These are phyloP conservation scores for Rhodotorula babjevae DNA, from an alignment of 768 basidiomycete species.

Conservation along the genomic window DNA sequence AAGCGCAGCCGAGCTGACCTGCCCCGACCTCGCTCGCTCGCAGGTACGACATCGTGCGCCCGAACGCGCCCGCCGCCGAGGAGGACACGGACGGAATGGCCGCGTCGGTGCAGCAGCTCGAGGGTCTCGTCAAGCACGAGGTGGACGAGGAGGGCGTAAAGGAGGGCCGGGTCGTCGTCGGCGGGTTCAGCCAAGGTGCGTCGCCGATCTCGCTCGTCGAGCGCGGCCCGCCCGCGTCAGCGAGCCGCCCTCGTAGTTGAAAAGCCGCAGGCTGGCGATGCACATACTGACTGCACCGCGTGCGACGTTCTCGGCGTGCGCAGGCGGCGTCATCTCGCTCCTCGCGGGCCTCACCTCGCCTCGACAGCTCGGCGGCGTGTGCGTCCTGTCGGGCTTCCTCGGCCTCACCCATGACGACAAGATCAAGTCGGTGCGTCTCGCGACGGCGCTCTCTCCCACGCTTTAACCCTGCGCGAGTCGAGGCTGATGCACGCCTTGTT, in stretches of 20 bases:
- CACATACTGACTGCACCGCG: too few relatives aligned
- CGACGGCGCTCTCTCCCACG: neutral
- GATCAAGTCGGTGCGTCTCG: slow-evolving; percentile 12
- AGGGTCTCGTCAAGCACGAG: slow-evolving; percentile 67
- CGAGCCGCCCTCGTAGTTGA: too few relatives aligned
- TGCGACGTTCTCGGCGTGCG: neutral
- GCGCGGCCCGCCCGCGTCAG: too few relatives aligned
- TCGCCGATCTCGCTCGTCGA: neutral
- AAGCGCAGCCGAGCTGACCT: neutral
- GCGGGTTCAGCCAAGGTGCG: slow-evolving; percentile 20
- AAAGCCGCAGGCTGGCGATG: too few relatives aligned
- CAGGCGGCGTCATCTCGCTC: slow-evolving; percentile 17
- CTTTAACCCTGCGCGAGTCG: neutral
- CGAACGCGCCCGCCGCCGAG: neutral
- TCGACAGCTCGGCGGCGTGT: slow-evolving; percentile 11
- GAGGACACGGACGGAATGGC: slow-evolving; percentile 79
- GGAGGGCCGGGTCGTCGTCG: slow-evolving; percentile 49
- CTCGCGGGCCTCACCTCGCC: slow-evolving; percentile 12
- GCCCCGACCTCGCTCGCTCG: neutral
- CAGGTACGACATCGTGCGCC: slow-evolving; percentile 21
- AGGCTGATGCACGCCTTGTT: neutral
- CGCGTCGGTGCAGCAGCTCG: slow-evolving; percentile 58
- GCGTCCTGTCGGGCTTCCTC: slow-evolving; percentile 10
- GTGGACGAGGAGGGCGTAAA: slow-evolving; percentile 64
- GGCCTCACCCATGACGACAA: slow-evolving; percentile 19